Percentiles rank a stretch among this genome's conserved stretches.
Evolutionary conservation across 495 filamentous ascomycete genomes (phyloP).

Genomic region (Daldinia vernicosa): DNA sequence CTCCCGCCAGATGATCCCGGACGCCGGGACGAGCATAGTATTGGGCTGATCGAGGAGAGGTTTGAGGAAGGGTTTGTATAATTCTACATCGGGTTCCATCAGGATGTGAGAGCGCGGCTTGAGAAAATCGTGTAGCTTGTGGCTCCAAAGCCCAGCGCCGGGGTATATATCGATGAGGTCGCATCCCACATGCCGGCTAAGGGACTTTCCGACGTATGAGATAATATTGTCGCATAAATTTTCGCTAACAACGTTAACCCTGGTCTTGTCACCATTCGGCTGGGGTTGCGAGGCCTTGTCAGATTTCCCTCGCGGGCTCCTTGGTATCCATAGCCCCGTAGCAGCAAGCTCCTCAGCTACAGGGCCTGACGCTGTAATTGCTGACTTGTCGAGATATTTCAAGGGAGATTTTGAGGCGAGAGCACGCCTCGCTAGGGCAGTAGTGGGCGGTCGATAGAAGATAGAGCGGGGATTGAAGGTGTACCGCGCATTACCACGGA

Average conservation of each 20-base stretch:
- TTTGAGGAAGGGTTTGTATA: slow-evolving; percentile 67
- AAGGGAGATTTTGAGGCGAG: slow-evolving; percentile 1
- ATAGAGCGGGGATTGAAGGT: slow-evolving; percentile 18
- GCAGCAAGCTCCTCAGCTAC: slow-evolving; percentile 33
- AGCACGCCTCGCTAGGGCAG: background rate
- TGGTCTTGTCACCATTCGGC: slow-evolving; percentile 38
- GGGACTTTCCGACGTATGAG: slow-evolving; percentile 53
- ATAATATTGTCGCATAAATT: slow-evolving; percentile 64
- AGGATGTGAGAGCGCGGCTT: slow-evolving; percentile 82
- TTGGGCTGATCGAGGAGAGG: slow-evolving; percentile 66
- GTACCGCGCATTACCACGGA: slow-evolving; percentile 34
- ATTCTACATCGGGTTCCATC: slow-evolving; percentile 67
- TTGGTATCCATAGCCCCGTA: slow-evolving; percentile 28
- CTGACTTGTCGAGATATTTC: slow-evolving; percentile 8
- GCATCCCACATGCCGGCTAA: slow-evolving; percentile 70
- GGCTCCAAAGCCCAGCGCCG: slow-evolving; percentile 76
- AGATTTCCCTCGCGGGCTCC: background rate
- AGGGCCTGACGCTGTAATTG: slow-evolving; percentile 12
- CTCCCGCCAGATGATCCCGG: slow-evolving; percentile 60
- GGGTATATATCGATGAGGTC: slow-evolving; percentile 89
- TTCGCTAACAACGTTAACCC: slow-evolving; percentile 66
- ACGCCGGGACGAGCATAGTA: slow-evolving; percentile 62
- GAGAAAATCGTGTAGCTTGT: slow-evolving; percentile 74
- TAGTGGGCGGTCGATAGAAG: background rate
- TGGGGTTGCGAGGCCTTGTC: background rate